Evolutionary conservation across 108 stramenopile species (phyloP), one percentile per base, ranked within the genome.

Genomic region (Epithemia pelagica): DNA sequence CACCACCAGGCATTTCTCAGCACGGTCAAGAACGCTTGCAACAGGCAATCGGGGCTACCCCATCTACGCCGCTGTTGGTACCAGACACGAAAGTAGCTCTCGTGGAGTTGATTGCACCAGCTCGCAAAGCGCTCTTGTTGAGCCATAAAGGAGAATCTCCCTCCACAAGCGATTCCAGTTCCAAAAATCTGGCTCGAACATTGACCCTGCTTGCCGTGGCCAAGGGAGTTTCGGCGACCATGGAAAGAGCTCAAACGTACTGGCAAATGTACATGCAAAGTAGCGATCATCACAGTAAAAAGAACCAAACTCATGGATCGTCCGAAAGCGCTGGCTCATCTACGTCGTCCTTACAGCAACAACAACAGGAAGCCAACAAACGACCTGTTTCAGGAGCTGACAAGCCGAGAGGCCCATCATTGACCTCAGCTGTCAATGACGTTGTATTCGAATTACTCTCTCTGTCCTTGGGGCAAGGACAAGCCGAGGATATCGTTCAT

Each of bases 1-100:
- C 88, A 62, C 88, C 91, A 1, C 61, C 72, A 28, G 91, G 91
- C 0, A 25, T 88, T 59, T 88, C 85, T 0, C 71, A 77, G 25
- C 46, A 65, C 10, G 79, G 80, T 10, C 72, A 80, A 54, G 75
- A 81, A 58, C 81, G 87, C 20, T 65, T 92, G 18, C 29, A 76
- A 1, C 33, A 32, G 15, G 86, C 84, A 26, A 53, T 71, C 28
- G 82, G 71, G 78, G 73, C 80, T 83, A 79, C 83, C 61, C 56
- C 63, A 59, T 66, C 52, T 55, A 74, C 33, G 51, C 74, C 70
- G 31, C 75, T 79, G 61, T 33, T 2, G 33, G 37, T 5, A 46
- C 37, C 37, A 15, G 37, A 68, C 0, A 46, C 60, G 51, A 2
- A 65, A 54, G 29, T 31, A 24, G 65, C 33, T n/a, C 32, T 79